Evolutionary conservation across 2,329 filamentous ascomycete genomes (phyloP), one percentile per base, ranked within the genome.

Genomic region (Anisogramma anomala): DNA sequence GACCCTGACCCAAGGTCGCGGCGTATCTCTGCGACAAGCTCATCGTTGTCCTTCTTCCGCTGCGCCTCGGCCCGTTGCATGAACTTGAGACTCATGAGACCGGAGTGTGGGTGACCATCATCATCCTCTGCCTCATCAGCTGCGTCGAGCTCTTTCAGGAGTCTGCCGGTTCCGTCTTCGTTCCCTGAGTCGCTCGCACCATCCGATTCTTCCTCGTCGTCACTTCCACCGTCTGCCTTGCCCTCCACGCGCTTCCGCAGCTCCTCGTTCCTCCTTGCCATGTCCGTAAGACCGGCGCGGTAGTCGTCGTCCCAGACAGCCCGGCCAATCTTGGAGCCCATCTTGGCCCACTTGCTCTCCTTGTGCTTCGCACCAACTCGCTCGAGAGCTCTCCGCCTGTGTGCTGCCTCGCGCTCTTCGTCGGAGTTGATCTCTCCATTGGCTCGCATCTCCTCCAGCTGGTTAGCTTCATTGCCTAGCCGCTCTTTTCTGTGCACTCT

Each of bases 291-390:
- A 6, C 82, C 82, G 15, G 77, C 67, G 36, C 85, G 77, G 48
- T 86, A 88, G 48, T 89, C 83, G 18, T 93, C 84, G 53, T 94
- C 88, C 88, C 87, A 94, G 1, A 79, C 81, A 3, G 82, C 82
- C 36, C 84, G 77, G 34, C 87, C 86, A 27, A 75, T 80, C 52
- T 82, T 79, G 56, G 84, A 84, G 45, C 87, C 70, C 43, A 80
- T 76, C 68, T 93, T 94, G 27, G 87, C 86, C 86, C 87, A 94
- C 56, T 87, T 93, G 64, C 84, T 91, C 39, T 94, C 84, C 49
- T 79, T 77, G 61, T 94, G 87, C 50, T 85, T 80, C 11, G 82
- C 78, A 15, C 85, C 83, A 69, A 94, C 88, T 53, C 88, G 73
- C 58, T 89, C 86, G 52, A 87, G 76, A 1, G 88, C 88, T 49